These are phyloP conservation scores for Starmerella roubikii DNA, from an alignment of 805 yeast genomes.

Conservation along the genomic window DNA sequence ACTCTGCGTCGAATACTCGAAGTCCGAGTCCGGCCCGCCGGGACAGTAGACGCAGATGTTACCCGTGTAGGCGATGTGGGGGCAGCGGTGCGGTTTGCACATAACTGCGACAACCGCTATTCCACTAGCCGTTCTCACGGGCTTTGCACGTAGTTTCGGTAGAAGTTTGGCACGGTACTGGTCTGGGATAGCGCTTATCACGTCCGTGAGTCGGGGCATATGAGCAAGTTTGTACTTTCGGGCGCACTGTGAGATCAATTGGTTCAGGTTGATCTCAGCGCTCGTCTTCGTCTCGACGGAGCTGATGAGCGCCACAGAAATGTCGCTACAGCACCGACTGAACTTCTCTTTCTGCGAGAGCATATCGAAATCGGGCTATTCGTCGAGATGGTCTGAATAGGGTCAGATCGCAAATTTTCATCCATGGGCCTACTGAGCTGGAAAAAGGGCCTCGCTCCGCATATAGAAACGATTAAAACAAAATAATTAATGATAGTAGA, in stretches of 20 bases:
- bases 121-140: conserved; percentile 96
- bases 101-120: conserved; percentile 98
- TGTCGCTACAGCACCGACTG: conserved; percentile 82
- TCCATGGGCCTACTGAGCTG: too few species aligned
- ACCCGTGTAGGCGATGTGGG: conserved; percentile 97
- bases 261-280: conserved; percentile 78
- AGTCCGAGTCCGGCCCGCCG: conserved; percentile 97
- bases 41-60: conserved; percentile 97
- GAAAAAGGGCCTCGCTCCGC: too few species aligned
- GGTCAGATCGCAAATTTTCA: too few species aligned
- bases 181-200: conserved; percentile 88
- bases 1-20: conserved; percentile 94
- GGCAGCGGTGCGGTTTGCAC: conserved; percentile 99
- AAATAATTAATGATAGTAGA: too few species aligned
- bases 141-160: conserved; percentile 95
- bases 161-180: conserved; percentile 81
- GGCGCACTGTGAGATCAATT: conserved; percentile 69
- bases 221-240: conserved; percentile 82
- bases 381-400: too few species aligned
- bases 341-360: conserved; percentile 58
- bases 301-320: conserved; percentile 70
- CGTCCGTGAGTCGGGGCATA: conserved; percentile 91
- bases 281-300: conserved; percentile 45
- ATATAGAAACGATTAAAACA: too few species aligned
- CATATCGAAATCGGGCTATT: too few species aligned